Conservation (phyloP, 345 rosid species). For the Excoecaria agallocha region DNA sequence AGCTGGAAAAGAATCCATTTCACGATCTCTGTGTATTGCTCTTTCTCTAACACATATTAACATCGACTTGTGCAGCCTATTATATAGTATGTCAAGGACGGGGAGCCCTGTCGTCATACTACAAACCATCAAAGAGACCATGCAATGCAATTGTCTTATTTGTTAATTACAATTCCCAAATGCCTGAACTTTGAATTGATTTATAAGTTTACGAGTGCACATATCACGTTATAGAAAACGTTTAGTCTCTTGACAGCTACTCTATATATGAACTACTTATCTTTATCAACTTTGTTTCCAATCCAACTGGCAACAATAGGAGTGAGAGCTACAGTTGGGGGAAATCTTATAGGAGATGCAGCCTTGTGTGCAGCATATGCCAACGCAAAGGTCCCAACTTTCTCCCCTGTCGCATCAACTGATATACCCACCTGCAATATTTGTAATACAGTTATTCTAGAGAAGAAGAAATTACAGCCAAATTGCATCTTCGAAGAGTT, state of each 20-base stretch:
- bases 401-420: slow-evolving; percentile 64
- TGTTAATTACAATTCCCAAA: neutral
- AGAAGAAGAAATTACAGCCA: no score
- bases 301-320: slow-evolving; percentile 91
- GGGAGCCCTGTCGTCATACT: no score
- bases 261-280: slow-evolving; percentile 17
- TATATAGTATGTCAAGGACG: no score
- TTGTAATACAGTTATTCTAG: neutral
- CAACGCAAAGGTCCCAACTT: slow-evolving; percentile 80
- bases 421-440: slow-evolving; percentile 68
- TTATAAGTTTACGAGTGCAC: neutral
- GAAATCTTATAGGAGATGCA: slow-evolving; percentile 91
- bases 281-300: slow-evolving; percentile 67
- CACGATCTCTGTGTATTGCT: neutral
- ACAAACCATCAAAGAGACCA: no score
- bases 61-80: no score
- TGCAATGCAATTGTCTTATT: neutral
- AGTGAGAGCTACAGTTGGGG: slow-evolving; percentile 84
- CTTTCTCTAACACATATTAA: neutral
- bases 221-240: no score
- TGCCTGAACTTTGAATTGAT: neutral
- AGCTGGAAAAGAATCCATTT: neutral
- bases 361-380: slow-evolving; percentile 97
- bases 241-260: neutral
- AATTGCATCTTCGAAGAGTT: no score